These are phyloP conservation scores for Fremontodendron californicum DNA, from an alignment of 345 rosid genomes.

Conservation along the genomic window DNA sequence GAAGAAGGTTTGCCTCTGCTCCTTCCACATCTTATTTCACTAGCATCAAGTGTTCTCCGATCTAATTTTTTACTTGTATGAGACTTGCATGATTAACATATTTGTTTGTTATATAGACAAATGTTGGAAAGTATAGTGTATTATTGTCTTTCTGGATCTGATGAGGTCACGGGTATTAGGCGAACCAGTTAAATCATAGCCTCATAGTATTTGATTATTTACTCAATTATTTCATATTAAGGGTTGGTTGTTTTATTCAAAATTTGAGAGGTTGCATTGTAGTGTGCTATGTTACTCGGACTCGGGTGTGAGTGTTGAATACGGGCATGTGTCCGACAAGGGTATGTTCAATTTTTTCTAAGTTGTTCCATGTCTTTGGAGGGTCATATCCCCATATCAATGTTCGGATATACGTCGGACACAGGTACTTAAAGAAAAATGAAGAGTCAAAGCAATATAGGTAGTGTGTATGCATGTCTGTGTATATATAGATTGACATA, in stretches of 20 bases:
- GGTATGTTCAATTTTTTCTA: no score
- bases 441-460: no score
- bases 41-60: not conserved
- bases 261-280: no score
- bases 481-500: not conserved
- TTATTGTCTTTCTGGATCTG: not conserved
- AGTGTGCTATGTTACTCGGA: no score
- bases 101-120: not conserved
- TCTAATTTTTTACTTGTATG: not conserved
- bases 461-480: not conserved
- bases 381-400: no score
- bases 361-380: no score
- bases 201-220: not conserved
- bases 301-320: no score
- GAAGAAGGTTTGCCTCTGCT: conserved; percentile 40
- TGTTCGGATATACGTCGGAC: no score
- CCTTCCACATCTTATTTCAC: not conserved
- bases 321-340: no score
- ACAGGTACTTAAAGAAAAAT: no score
- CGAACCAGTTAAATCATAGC: not conserved
- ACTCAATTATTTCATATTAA: not conserved
- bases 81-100: not conserved
- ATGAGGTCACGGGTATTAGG: not conserved
- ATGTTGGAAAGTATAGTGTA: not conserved
- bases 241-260: not conserved